Evolutionary conservation across 2,329 filamentous ascomycete species (phyloP).

Genomic region (Ascochyta viciae-villosae): DNA sequence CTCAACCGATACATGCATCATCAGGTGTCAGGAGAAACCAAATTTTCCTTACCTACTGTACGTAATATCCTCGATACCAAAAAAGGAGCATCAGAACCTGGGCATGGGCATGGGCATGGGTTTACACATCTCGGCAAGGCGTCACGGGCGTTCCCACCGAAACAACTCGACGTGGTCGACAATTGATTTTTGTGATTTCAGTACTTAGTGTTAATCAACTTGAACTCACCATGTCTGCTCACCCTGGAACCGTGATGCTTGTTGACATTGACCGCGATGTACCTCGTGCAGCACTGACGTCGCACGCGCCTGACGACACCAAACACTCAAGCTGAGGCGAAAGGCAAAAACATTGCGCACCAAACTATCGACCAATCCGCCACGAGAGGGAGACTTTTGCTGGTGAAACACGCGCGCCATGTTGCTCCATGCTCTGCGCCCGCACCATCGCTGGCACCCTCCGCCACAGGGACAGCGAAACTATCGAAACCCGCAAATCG

Average conservation of each 20-base stretch:
- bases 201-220: conserved; percentile 16
- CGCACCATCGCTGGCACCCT: background rate
- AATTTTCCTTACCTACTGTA: conserved; percentile 3
- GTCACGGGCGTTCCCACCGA: conserved; percentile 13
- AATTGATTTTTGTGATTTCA: conserved; percentile 2
- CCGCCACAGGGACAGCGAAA: background rate
- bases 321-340: conserved; percentile 3
- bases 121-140: conserved; percentile 8
- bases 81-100: conserved; percentile 21
- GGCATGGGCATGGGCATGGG: conserved; percentile 8
- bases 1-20: conserved; percentile 8
- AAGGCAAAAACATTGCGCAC: background rate
- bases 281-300: background rate
- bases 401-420: conserved; percentile 12
- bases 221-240: background rate
- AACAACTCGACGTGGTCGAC: conserved; percentile 10
- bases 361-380: conserved; percentile 10
- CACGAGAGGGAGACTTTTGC: conserved; percentile 5
- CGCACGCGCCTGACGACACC: background rate
- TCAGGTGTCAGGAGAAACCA: background rate
- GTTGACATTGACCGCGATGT: background rate
- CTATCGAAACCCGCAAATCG: conserved; percentile 6
- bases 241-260: background rate
- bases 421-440: conserved; percentile 6
- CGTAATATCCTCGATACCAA: conserved; percentile 28